Base-by-base conservation (phyloP, 192 early-diverging fungal genomes). In the Backusella morwellensis region DNA sequence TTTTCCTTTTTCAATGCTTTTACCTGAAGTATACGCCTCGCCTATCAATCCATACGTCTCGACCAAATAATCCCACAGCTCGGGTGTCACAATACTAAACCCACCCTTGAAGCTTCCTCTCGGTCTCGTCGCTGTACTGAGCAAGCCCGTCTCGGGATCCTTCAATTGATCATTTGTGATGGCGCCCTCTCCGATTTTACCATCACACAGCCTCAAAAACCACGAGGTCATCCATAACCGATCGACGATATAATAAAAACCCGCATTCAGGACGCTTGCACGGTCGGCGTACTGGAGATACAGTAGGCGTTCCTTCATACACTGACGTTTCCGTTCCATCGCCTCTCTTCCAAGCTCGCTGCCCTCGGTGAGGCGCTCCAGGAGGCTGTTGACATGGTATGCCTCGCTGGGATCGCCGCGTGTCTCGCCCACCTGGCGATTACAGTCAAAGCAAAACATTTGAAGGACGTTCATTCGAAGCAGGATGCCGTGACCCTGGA, bases 181-280 rank as follows among this genome's bases (percentile, higher is more conserved):
- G 1, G 77, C 69, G 2, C 77, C 77, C 34, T 72, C 36, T 6
- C 76, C 80, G 54, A 82, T 75, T 23, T 77, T 71, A 17, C 80
- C 80, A 73, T 82, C 80, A 56, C 80, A 82, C 19, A 78, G 34
- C 17, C 80, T 66, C 35, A 82, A 68, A 47, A 82, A 82, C 80
- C 80, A 82, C 2, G 77, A 66, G 0, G 66, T 73, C 42, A 78
- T 29, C 80, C 80, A 82, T 0, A 82, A 23, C 40, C 80, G 66
- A 70, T 82, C 80, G 3, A 82, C 70, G 38, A 82, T 75, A 72
- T 74, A 82, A 68, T 82, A 82, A 14, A 68, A 12, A 7, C 14
- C 63, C 7, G 59, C 40, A 40, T 63, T 15, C 26, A 75, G 29
- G 1, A 82, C 74, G 0, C 15, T 67, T 0, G 40, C 35, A 21